Percentiles rank a stretch among this genome's conserved stretches.
Conservation (phyloP, 108 stramenopile genomes). For the Cyclostephanos invisitatus region DNA sequence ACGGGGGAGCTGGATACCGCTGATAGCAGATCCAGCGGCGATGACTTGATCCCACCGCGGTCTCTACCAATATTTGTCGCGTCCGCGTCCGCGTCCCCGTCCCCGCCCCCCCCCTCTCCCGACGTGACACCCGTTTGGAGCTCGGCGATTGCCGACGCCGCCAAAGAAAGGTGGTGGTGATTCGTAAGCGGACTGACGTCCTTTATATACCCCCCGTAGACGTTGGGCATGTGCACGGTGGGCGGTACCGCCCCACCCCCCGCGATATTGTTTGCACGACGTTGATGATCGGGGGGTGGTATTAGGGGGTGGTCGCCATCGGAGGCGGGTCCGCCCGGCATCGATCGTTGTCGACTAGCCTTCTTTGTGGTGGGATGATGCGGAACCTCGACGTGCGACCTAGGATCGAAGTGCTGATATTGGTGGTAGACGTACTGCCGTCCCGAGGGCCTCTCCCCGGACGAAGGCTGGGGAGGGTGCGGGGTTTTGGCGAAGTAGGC, state of each 20-base stretch:
- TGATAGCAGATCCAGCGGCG: constrained; percentile 8
- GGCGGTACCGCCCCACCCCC: not conserved
- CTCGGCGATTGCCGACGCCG: not conserved
- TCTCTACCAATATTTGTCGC: not conserved
- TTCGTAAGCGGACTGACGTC: constrained; percentile 9
- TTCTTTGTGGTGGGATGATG: not conserved
- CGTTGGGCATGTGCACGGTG: constrained; percentile 13
- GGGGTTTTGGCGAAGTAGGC: not conserved
- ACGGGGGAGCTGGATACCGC: constrained; percentile 10
- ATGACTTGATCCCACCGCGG: not conserved
- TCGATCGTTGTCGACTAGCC: not conserved
- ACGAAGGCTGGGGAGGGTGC: not conserved
- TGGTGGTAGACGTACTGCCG: constrained; percentile 12
- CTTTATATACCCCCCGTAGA: not conserved
- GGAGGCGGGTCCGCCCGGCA: not conserved
- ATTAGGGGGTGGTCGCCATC: not conserved
- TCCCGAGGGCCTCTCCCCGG: not conserved
- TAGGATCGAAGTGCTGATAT: constrained; percentile 23
- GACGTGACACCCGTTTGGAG: not conserved
- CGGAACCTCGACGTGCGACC: constrained; percentile 6
- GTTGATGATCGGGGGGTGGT: not conserved
- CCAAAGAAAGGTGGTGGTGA: not conserved
- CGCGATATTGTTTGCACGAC: not conserved
- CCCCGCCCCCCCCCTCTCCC: not conserved
- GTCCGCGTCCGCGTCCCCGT: not conserved